Conservation (phyloP, 768 basidiomycete species). For the Russula earlei region DNA sequence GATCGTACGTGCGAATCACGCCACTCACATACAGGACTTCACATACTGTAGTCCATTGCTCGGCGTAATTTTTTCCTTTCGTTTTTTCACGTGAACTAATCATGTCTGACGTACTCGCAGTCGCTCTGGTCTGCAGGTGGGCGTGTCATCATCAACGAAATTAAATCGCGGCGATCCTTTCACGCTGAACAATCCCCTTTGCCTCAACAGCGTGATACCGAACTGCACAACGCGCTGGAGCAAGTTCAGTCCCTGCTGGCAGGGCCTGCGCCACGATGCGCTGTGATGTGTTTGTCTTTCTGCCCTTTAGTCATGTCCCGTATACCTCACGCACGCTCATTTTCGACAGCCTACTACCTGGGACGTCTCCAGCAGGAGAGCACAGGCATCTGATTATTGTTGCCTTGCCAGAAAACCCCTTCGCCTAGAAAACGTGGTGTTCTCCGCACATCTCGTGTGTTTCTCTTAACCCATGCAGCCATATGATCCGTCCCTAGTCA, state of each 20-base stretch:
- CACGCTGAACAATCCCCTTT: conserved; percentile 1
- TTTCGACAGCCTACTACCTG: conserved; percentile 10
- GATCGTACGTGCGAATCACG: conserved; percentile 11
- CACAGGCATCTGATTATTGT: conserved; percentile 7
- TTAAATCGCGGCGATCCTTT: conserved; percentile 12
- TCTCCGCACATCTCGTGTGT: too few relatives aligned
- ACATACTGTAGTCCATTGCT: background rate
- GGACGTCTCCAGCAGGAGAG: conserved; percentile 17
- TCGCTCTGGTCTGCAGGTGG: conserved; percentile 16
- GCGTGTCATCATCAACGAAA: conserved; percentile 18
- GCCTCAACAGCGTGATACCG: conserved; percentile 5
- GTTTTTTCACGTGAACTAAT: background rate
- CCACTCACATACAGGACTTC: background rate
- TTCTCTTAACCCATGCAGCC: too few relatives aligned
- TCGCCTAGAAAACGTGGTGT: too few relatives aligned
- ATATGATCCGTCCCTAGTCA: too few relatives aligned
- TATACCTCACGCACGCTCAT: background rate
- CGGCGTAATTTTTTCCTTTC: conserved; percentile 2
- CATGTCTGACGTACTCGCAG: background rate
- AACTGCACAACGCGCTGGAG: conserved; percentile 12
- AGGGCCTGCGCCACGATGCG: background rate
- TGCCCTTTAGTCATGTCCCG: background rate
- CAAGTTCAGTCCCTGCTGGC: conserved; percentile 14
- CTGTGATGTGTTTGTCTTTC: conserved; percentile 14
- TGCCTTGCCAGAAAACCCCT: too few relatives aligned